Evolutionary conservation across 2,329 filamentous ascomycete species (phyloP).

Genomic region (Fusarium torulosum): DNA sequence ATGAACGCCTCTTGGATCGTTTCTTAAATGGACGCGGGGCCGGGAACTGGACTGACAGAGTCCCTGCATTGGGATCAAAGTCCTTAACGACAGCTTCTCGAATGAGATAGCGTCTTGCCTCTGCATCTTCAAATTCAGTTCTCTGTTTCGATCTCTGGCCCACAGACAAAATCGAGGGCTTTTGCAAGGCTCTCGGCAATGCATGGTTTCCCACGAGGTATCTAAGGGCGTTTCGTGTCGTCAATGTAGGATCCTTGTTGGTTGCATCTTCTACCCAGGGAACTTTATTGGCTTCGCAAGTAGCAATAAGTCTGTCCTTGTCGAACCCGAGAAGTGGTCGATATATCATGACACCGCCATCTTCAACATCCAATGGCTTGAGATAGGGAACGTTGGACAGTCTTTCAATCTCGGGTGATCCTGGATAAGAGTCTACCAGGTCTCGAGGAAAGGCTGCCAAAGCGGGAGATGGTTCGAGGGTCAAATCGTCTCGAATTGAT

Average conservation of each 20-base stretch:
- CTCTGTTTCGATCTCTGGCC: conserved; percentile 64
- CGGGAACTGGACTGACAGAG: conserved; percentile 61
- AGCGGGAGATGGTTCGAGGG: conserved; percentile 38
- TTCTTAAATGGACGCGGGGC: conserved; percentile 16
- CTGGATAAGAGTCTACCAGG: conserved; percentile 48
- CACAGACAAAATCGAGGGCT: conserved; percentile 72
- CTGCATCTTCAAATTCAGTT: conserved; percentile 59
- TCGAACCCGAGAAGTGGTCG: conserved; percentile 77
- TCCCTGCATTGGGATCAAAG: conserved; percentile 63
- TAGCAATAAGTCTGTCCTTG: conserved; percentile 80
- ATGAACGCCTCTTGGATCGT: conserved; percentile 42
- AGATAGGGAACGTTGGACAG: conserved; percentile 50
- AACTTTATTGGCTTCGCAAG: conserved; percentile 76
- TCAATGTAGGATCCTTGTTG: conserved; percentile 82
- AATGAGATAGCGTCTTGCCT: conserved; percentile 68
- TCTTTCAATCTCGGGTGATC: conserved; percentile 34
- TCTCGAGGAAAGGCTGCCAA: conserved; percentile 29
- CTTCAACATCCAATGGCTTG: conserved; percentile 62
- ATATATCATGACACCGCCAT: conserved; percentile 74
- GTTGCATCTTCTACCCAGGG: conserved; percentile 88
- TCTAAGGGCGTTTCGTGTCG: conserved; percentile 83
- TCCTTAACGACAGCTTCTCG: conserved; percentile 60
- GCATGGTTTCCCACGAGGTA: conserved; percentile 68
- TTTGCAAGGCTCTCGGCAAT: conserved; percentile 78
- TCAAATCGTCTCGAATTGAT: conserved; percentile 48